Conservation (phyloP, 441 rosid species). For the Populus tomentosa region DNA sequence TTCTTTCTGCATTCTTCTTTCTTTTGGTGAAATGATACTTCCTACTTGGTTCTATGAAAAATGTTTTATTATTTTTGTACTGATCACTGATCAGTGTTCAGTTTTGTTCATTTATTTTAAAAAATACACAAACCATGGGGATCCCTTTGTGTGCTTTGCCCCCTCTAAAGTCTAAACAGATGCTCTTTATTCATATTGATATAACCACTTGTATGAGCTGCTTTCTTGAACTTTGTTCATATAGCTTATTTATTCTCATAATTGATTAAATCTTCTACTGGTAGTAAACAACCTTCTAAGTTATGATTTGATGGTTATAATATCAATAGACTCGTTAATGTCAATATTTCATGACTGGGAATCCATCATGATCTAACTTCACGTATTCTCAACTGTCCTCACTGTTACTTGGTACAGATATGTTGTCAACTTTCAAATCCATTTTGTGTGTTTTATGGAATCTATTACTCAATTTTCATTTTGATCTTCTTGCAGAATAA, state of each 20-base stretch:
- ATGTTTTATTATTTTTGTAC: too few relatives aligned
- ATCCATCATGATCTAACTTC: background rate
- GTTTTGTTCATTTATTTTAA: background rate
- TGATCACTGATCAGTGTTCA: background rate
- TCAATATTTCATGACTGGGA: background rate
- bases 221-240: background rate
- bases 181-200: background rate
- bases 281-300: background rate
- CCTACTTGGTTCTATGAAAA: background rate
- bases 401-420: background rate
- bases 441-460: background rate
- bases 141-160: background rate
- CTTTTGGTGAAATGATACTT: background rate
- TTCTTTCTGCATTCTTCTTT: background rate
- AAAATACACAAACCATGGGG: background rate
- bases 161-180: background rate
- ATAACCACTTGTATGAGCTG: background rate
- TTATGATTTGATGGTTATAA: background rate
- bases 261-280: background rate
- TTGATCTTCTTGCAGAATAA: slow-evolving; percentile 34
- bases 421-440: background rate
- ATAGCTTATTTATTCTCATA: background rate
- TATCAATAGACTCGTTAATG: background rate
- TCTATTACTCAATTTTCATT: background rate
- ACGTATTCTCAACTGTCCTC: background rate